Evolutionary conservation across 768 basidiomycete genomes (phyloP).

Genomic region (Epithele typhae): DNA sequence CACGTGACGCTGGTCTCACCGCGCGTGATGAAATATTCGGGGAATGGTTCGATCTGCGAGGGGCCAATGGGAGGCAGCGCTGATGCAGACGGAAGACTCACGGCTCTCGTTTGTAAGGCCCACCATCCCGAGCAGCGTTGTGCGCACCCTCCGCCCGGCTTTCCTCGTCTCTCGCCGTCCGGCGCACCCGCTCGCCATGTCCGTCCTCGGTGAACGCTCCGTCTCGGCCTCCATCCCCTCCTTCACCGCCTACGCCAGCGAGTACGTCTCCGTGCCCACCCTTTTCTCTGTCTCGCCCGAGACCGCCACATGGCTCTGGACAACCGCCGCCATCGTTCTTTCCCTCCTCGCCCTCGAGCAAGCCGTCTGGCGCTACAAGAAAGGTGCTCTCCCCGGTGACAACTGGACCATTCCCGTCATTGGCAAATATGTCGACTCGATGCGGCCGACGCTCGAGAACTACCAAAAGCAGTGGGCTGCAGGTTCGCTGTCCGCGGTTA

Average conservation of each 20-base stretch:
- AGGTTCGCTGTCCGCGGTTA: constrained; percentile 82
- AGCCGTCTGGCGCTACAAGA: constrained; percentile 84
- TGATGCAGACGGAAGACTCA: neutral
- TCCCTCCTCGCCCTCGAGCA: constrained; percentile 85
- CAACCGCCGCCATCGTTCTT: constrained; percentile 62
- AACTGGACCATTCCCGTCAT: constrained; percentile 97
- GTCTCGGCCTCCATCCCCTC: constrained; percentile 37
- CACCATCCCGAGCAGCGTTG: too few species aligned
- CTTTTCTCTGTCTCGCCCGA: constrained; percentile 33
- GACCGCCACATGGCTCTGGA: constrained; percentile 53
- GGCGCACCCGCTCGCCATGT: constrained; percentile 10
- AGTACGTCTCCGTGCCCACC: constrained; percentile 45
- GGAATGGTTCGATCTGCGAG: constrained; percentile 5
- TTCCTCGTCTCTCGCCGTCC: neutral
- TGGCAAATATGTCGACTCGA: constrained; percentile 90
- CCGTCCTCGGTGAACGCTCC: constrained; percentile 27
- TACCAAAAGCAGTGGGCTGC: constrained; percentile 93
- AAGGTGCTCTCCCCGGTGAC: constrained; percentile 80
- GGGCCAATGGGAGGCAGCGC: constrained; percentile 11
- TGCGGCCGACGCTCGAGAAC: constrained; percentile 86
- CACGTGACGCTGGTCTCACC: constrained; percentile 2
- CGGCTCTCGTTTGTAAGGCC: neutral
- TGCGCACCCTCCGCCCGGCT: constrained; percentile 4
- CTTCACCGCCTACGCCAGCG: constrained; percentile 38
- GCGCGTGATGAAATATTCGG: neutral